These are phyloP conservation scores for Gentiana macrophylla DNA, from an alignment of 257 asterid genomes.

Conservation along the genomic window DNA sequence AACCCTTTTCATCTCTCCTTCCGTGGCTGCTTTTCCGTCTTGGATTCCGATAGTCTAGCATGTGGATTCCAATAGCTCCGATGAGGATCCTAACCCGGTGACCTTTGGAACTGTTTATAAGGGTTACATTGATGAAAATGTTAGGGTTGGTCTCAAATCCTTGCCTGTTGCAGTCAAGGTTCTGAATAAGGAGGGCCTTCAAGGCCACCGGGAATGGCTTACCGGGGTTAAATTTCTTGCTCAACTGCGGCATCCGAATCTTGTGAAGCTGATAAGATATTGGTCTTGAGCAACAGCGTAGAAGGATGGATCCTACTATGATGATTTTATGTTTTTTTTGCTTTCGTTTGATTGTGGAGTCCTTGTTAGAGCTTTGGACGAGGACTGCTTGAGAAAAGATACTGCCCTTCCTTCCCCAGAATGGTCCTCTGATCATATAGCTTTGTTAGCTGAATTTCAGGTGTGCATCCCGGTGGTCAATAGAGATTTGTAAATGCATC, in stretches of 20 bases:
- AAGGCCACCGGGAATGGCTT: constrained; percentile 9
- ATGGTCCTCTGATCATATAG: constrained; percentile 99
- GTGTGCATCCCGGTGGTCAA: too few species aligned
- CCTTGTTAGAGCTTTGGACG: constrained; percentile 95
- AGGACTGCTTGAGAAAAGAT: constrained; percentile 86
- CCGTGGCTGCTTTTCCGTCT: too few species aligned
- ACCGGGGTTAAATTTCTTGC: too few species aligned
- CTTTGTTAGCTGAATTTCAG: constrained; percentile 88
- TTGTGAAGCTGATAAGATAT: too few species aligned
- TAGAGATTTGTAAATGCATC: too few species aligned
- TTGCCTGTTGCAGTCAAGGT: not conserved
- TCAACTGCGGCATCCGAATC: too few species aligned
- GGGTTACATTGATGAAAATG: constrained; percentile 54
- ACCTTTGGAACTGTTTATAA: constrained; percentile 4
- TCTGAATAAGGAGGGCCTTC: too few species aligned
- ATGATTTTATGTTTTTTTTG: not conserved
- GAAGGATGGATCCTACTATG: constrained; percentile 42
- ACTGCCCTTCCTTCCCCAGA: constrained; percentile 98
- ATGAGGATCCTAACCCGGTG: constrained; percentile 8
- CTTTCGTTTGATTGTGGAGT: constrained; percentile 53
- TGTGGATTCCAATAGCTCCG: too few species aligned
- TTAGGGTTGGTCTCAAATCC: constrained; percentile 19
- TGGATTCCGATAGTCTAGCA: too few species aligned
- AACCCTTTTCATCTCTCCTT: too few species aligned
- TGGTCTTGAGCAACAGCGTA: constrained; percentile 20